Percentiles rank a stretch among this genome's conserved stretches.
These are phyloP conservation scores for Talaromyces albobiverticillius DNA, from an alignment of 2,329 filamentous ascomycete genomes.

Conservation along the genomic window DNA sequence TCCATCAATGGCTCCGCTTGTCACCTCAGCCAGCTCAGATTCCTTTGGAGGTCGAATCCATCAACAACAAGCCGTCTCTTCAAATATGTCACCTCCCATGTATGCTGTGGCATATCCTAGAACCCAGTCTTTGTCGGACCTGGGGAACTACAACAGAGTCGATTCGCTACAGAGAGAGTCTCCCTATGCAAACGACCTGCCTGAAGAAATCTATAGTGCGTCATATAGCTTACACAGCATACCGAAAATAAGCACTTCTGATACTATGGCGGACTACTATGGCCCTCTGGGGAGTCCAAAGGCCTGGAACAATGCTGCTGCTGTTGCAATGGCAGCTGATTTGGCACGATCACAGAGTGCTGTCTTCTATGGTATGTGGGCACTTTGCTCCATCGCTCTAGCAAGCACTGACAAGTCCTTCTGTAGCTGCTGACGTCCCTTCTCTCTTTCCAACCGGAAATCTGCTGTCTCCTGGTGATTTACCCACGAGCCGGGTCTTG, in stretches of 20 bases:
- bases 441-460: constrained; percentile 23
- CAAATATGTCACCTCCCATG: neutral
- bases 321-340: neutral
- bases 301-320: constrained; percentile 26
- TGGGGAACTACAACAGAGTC: constrained; percentile 20
- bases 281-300: constrained; percentile 27
- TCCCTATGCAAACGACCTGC: constrained; percentile 26
- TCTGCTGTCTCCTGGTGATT: constrained; percentile 23
- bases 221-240: constrained; percentile 26
- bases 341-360: constrained; percentile 21
- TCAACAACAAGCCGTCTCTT: neutral
- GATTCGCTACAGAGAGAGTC: constrained; percentile 22
- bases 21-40: neutral
- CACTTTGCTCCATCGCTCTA: constrained; percentile 19
- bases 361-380: constrained; percentile 25
- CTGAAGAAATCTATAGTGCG: constrained; percentile 31
- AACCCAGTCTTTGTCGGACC: constrained; percentile 24
- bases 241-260: constrained; percentile 30
- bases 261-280: constrained; percentile 27
- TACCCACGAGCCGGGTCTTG: constrained; percentile 30
- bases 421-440: constrained; percentile 24
- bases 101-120: constrained; percentile 19
- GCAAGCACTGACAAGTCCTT: constrained; percentile 23
- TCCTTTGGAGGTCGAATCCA: neutral
- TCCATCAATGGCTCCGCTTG: neutral